Base-by-base conservation (phyloP, 257 asterid genomes). In the Anisodus tanguticus region DNA sequence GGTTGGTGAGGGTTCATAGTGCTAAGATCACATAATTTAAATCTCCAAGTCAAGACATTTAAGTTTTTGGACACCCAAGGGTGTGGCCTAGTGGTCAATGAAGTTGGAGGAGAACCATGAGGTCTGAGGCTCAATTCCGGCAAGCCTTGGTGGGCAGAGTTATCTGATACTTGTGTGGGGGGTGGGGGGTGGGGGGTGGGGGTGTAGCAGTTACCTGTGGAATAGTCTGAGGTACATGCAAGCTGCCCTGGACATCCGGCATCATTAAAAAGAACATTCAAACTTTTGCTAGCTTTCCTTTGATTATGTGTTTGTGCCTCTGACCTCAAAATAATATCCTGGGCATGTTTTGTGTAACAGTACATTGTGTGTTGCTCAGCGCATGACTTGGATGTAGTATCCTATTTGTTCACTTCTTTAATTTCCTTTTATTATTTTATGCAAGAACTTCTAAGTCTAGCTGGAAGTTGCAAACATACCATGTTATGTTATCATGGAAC, bases 321-420 rank as follows among this genome's bases (percentile, higher is more conserved):
- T 8, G 53, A 69, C 35, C 78, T 69, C 31, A 41, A 68, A 68
- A 69, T 69, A 39, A 39, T 69, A 39, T 69, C 54, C 15, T 69
- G 54, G 31, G 51, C 53, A 69, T 7, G 4, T 64, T 67, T 35
- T 68, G 77, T 39, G 53, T 68, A 68, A 68, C 53, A 39, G 8
- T 13, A 39, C 77, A 68, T 39, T 69, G 49, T 69, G 54, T 69
- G 76, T 39, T 69, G n/a, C 53, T 69, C 78, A 69, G 78, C 54
- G 26, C 26, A 39, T 68, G 77, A 68, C 53, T 68, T 68, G 77
- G 77, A 39, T 68, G 53, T 68, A 59, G 12, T 59, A 68, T 37
- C 53, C 39, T 68, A 39, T 68, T 68, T 15, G 53, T 49, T 68
- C 39, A 68, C 17, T 68, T 15, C 12, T 39, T 59, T 59, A 17